These are phyloP conservation scores for Talaromyces sp. DNA, from an alignment of 2,329 filamentous ascomycete genomes.

Conservation along the genomic window DNA sequence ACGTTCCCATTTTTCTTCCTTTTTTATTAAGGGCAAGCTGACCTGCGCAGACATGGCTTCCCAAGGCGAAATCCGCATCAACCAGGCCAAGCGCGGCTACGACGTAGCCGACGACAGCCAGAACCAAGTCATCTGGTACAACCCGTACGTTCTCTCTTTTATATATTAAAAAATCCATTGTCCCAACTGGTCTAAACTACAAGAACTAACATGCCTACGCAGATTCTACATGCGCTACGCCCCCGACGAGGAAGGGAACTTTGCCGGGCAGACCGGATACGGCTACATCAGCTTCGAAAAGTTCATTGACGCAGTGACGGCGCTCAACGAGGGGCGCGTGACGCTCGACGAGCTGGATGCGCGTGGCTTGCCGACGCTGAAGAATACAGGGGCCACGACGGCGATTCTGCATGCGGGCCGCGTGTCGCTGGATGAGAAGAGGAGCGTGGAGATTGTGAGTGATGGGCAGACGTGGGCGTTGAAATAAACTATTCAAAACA, in stretches of 20 bases:
- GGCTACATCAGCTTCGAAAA: constrained; percentile 95
- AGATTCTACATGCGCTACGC: constrained; percentile 91
- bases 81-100: constrained; percentile 92
- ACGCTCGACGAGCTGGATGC: constrained; percentile 72
- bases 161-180: too few species aligned
- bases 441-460: constrained; percentile 65
- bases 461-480: constrained; percentile 56
- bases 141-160: constrained; percentile 53
- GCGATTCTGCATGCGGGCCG: constrained; percentile 86
- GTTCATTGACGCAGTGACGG: constrained; percentile 81
- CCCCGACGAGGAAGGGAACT: constrained; percentile 91
- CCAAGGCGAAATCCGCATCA: constrained; percentile 78
- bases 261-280: constrained; percentile 84
- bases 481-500: constrained; percentile 31
- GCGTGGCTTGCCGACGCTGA: constrained; percentile 75
- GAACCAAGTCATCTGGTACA: constrained; percentile 70
- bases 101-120: constrained; percentile 80
- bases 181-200: too few species aligned
- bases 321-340: constrained; percentile 67
- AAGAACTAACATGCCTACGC: too few species aligned
- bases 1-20: constrained; percentile 12
- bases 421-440: constrained; percentile 74
- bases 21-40: not conserved
- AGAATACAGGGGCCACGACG: constrained; percentile 85
- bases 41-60: constrained; percentile 60